phyloP scores from a whole-genome alignment of 305 asterid genomes.

The Rubia tinctorum region DNA sequence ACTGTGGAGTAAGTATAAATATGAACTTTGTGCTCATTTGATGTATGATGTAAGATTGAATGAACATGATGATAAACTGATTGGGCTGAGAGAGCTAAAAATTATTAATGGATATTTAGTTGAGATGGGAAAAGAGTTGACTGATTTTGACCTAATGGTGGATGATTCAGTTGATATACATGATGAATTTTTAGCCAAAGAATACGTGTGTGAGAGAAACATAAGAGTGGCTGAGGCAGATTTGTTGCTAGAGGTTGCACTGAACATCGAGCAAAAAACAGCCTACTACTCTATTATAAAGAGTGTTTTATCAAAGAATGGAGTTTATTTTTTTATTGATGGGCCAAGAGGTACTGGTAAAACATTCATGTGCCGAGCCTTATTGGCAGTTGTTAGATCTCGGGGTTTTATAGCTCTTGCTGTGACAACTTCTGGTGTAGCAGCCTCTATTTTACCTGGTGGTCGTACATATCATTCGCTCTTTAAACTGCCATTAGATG shows the following conservation, averaged over 20 bases:
- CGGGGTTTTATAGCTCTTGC: not conserved
- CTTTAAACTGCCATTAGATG: no score
- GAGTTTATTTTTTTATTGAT: not conserved
- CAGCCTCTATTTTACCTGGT: not conserved
- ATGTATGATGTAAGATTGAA: not conserved
- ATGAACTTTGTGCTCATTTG: no score
- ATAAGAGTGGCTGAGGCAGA: not conserved
- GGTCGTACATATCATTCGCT: no score
- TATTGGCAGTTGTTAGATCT: not conserved
- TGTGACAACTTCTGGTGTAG: not conserved
- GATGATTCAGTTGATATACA: not conserved
- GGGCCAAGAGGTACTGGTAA: not conserved
- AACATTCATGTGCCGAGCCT: not conserved
- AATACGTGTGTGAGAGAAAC: not conserved
- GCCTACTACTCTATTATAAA: not conserved
- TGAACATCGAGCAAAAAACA: not conserved
- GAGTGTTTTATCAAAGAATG: no score
- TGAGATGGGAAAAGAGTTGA: no score
- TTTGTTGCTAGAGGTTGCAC: accelerated
- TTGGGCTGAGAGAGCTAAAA: no score
- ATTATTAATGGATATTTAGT: no score
- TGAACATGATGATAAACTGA: no score
- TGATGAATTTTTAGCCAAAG: not conserved
- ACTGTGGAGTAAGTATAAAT: not conserved
- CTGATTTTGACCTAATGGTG: not conserved